These are phyloP conservation scores for Botryotinia globosa DNA, from an alignment of 2,329 filamentous ascomycete genomes.

Conservation along the genomic window DNA sequence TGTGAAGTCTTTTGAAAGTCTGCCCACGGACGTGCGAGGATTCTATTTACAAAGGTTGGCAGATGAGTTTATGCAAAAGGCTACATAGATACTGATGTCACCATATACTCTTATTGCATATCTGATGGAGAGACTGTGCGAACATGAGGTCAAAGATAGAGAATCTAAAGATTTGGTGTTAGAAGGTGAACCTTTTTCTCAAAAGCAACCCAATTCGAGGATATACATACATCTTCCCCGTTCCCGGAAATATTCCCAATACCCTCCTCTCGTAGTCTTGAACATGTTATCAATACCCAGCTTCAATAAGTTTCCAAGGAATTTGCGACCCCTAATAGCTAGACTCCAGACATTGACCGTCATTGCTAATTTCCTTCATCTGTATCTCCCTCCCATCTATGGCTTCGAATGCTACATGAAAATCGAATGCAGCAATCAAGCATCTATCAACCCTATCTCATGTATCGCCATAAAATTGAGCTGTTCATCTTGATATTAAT, in stretches of 20 bases:
- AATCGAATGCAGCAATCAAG: background rate
- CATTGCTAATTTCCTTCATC: background rate
- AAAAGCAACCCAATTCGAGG: background rate
- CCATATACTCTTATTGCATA: background rate
- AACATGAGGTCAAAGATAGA: background rate
- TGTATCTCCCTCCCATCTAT: too few species aligned
- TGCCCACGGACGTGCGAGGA: constrained; percentile 63
- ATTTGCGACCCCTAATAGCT: background rate
- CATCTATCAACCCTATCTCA: background rate
- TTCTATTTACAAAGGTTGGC: constrained; percentile 76
- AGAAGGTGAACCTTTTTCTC: background rate
- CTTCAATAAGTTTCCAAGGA: background rate
- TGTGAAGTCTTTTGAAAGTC: constrained; percentile 56
- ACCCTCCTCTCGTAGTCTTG: too few species aligned
- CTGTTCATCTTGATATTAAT: background rate
- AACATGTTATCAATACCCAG: background rate
- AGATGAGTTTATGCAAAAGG: constrained; percentile 54
- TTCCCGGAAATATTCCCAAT: background rate
- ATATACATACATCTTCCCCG: background rate
- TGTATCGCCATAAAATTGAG: background rate
- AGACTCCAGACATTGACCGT: background rate
- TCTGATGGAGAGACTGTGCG: background rate
- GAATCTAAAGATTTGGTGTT: background rate
- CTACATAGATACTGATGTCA: background rate
- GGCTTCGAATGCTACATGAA: background rate